Evolutionary conservation across 371 early-diverging fungal species (phyloP), one percentile per base, ranked within the genome.

Genomic region (Rhizopus microsporus): DNA sequence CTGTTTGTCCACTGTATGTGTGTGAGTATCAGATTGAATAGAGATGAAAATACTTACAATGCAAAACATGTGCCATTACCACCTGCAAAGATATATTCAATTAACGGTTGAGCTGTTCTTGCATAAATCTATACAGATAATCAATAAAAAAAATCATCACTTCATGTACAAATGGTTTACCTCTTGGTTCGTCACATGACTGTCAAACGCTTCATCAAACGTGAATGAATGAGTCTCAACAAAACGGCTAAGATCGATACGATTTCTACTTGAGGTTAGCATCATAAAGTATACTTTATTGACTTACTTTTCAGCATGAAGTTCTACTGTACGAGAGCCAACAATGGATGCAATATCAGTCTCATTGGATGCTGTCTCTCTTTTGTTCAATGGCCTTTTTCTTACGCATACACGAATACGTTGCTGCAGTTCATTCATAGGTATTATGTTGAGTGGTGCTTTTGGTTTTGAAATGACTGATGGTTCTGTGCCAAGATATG

Each of bases 41-140:
- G 23, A 23, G 23, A 23, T 2, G 96, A 16, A 31, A 38, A 32
- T 5, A 51, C 55, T 58, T 85, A 90, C 87, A 97, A 98, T 44
- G 97, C 98, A 81, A 99, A 95, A 66, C 97, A 93, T 4, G 98
- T 96, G 0, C 95, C 95, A 66, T 94, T 95, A 47, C 97, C 97
- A 0, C 96, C 97, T 34, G 75, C 64, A 54, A 97, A 93, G 7
- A 94, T 84, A 73, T 94, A 92, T 43, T 93, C 88, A 0, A 98
- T 95, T 44, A 98, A 71, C 5, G 93, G 93, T 37, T 72, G 80
- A n/a, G 96, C 95, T 6, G 93, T 92, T 44, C 88, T 80, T 56
- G 78, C 67, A 74, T 96, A 98, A 34, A 58, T 49, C 59, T 77
- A 58, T 17, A 10, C 3, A 3, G 7, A 9, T 15, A 37, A n/a